phyloP scores from a whole-genome alignment of 345 rosid genomes.

The Eucalyptus globulus region DNA sequence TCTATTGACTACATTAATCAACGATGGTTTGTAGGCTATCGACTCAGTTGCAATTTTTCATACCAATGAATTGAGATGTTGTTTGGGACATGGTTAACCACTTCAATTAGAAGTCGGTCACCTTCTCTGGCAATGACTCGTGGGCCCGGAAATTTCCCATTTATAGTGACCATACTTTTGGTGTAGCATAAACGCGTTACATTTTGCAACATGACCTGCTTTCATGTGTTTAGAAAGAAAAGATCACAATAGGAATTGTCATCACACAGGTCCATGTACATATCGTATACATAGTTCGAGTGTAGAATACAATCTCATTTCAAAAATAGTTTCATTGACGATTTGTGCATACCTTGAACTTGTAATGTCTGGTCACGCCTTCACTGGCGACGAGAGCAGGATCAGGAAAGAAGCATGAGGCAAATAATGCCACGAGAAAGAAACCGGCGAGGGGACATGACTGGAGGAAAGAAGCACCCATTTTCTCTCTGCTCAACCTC shows the following conservation, averaged over 20 bases:
- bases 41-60: not conserved
- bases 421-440: constrained; percentile 1
- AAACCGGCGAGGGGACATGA: not conserved
- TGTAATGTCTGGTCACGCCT: constrained; percentile 62
- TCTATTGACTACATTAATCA: not conserved
- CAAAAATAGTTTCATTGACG: not conserved
- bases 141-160: constrained; percentile 52
- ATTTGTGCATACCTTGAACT: constrained; percentile 33
- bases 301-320: not conserved
- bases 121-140: constrained; percentile 46
- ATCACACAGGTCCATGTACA: not conserved
- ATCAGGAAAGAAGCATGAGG: constrained; percentile 8
- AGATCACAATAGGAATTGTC: not conserved
- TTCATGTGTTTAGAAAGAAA: not conserved
- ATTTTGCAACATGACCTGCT: constrained; percentile 26
- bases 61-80: constrained; percentile 54
- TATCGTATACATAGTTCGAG: not conserved
- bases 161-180: constrained; percentile 43
- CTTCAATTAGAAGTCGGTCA: constrained; percentile 35
- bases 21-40: not conserved
- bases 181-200: constrained; percentile 36
- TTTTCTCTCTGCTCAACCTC: not conserved
- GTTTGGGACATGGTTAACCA: constrained; percentile 32
- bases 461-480: not conserved
- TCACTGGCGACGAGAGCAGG: constrained; percentile 8